These are phyloP conservation scores for Coniochaeta sp. DNA, from an alignment of 2,329 filamentous ascomycete genomes.

Conservation along the genomic window DNA sequence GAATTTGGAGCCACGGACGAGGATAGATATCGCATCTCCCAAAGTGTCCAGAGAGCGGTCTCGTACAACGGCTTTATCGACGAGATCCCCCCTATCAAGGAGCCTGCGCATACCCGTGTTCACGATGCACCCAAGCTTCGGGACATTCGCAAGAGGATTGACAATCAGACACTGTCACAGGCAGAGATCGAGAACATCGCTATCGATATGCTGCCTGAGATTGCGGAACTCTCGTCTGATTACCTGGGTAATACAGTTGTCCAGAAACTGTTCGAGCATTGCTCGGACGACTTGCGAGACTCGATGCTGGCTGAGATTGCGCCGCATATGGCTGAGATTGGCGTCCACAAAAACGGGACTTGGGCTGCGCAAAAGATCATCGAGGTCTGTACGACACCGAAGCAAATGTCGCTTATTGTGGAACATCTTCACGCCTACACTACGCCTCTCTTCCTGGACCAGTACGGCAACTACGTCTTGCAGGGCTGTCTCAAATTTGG, in stretches of 20 bases:
- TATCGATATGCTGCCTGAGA: conserved; percentile 89
- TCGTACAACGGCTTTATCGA: conserved; percentile 63
- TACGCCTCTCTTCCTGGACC: conserved; percentile 87
- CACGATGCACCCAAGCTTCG: conserved; percentile 92
- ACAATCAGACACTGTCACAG: conserved; percentile 82
- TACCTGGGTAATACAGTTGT: conserved; percentile 99
- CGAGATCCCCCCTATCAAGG: conserved; percentile 83
- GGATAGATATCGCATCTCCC: conserved; percentile 64
- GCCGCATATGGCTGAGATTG: conserved; percentile 91
- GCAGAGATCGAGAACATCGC: conserved; percentile 90
- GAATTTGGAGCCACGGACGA: conserved; percentile 82
- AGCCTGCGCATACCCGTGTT: conserved; percentile 80
- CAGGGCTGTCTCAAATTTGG: conserved; percentile 94
- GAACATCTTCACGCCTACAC: conserved; percentile 79
- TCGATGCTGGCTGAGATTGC: conserved; percentile 84
- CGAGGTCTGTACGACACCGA: conserved; percentile 79
- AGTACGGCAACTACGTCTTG: conserved; percentile 97
- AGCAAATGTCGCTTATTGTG: conserved; percentile 78
- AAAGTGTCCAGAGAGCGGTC: conserved; percentile 70
- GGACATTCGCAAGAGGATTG: conserved; percentile 94
- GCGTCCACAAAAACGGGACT: conserved; percentile 97
- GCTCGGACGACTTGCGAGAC: conserved; percentile 82
- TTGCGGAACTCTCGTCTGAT: conserved; percentile 89
- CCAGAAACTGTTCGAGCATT: conserved; percentile 96
- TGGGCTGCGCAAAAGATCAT: conserved; percentile 99